Base-by-base conservation (phyloP, 108 stramenopile species). In the Fistulifera pelliculosa region DNA sequence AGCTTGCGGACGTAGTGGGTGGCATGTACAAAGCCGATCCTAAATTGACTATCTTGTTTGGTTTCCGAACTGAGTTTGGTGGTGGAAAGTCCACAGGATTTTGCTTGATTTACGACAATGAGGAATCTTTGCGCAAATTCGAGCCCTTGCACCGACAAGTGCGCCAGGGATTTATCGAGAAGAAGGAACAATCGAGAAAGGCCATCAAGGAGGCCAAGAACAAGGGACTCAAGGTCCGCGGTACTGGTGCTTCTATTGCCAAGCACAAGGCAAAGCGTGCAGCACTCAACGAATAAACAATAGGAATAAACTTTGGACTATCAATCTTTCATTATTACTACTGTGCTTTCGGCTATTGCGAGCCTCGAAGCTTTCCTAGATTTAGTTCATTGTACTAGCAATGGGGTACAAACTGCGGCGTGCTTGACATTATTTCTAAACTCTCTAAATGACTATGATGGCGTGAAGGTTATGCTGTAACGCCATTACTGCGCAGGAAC, bases 221-320 rank as follows among this genome's bases (percentile, higher is more conserved):
- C 77, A 92, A 94, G 73, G 87, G 76, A 43, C 84, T 87, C 87
- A 99, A 99, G 95, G 65, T 96, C 62, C 86, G 95, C 45, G 98
- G 98, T 75, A 94, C 96, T 22, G 98, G 98, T 52, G 93, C 94
- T 52, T 83, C 87, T 42, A 93, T 96, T 63, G 93, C 95, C 55
- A 96, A 90, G 82, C 96, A 97, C 90, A 99, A 99, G 94, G 96
- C 95, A 40, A 98, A 98, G 86, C 91, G 94, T 79, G 98, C 98
- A 58, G 94, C 87, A 51, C 64, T 71, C 54, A 60, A 67, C 56
- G 87, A 83, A 65, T 87, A 87, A 84, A 68, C 44, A 19, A 45
- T 21, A 17, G 8, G 31, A 8, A 35, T 6, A 3, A 35, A 35
- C 31, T 35, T 35, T 35, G 31, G 6, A 35, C 31, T 35, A n/a